phyloP scores from a whole-genome alignment of 1,139 yeast genomes.

The Suhomyces maxii region DNA sequence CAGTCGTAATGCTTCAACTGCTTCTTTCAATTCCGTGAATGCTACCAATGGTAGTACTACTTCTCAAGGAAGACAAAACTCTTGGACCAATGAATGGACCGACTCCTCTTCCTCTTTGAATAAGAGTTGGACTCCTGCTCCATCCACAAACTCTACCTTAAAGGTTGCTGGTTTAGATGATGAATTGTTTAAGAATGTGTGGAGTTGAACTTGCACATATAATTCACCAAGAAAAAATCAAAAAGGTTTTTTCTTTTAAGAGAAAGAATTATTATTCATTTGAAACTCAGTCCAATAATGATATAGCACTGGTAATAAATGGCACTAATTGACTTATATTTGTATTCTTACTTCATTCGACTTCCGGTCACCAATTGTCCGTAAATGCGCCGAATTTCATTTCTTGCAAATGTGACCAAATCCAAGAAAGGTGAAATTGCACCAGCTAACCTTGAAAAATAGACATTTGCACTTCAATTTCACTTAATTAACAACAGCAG shows the following conservation, averaged over 20 bases:
- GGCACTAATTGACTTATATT: neutral
- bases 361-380: too few species aligned
- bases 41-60: slow-evolving; percentile 1
- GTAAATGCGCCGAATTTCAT: too few species aligned
- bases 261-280: neutral
- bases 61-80: slow-evolving; percentile 1
- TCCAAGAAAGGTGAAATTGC: too few species aligned
- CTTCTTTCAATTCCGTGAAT: slow-evolving; percentile 8
- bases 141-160: slow-evolving; percentile 1
- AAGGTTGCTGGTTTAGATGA: slow-evolving; percentile 32
- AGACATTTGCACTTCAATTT: too few species aligned
- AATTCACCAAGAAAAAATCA: too few species aligned
- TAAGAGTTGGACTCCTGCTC: slow-evolving; percentile 8
- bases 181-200: slow-evolving; percentile 45
- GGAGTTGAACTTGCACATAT: slow-evolving; percentile 16
- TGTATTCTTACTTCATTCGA: too few species aligned
- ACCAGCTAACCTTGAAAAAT: too few species aligned
- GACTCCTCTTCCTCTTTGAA: slow-evolving; percentile 20
- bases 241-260: too few species aligned
- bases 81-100: slow-evolving; percentile 43
- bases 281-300: neutral
- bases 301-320: neutral
- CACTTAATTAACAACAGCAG: too few species aligned
- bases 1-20: slow-evolving; percentile 5
- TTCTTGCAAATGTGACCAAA: too few species aligned